Conservation (phyloP, 2,329 filamentous ascomycete species). For the Teratosphaeria pseudoeucalypti region DNA sequence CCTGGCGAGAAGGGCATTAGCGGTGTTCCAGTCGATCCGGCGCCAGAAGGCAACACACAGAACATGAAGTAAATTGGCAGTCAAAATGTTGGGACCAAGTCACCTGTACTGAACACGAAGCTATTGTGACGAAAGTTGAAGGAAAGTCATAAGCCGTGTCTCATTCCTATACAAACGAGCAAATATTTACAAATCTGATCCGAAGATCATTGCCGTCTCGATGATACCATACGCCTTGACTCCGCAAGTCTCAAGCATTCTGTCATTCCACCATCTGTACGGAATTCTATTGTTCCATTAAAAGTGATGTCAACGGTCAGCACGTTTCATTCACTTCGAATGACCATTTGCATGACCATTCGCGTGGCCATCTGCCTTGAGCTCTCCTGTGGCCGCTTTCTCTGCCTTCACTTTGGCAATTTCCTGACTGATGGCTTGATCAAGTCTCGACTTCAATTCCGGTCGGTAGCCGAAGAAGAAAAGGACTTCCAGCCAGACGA, state of each 20-base stretch:
- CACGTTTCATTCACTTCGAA: not conserved
- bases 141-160: not conserved
- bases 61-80: constrained; percentile 15
- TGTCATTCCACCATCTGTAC: not conserved
- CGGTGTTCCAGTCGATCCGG: constrained; percentile 18
- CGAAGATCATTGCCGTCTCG: too few species aligned
- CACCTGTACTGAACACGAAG: not conserved
- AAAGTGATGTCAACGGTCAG: too few species aligned
- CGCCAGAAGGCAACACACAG: constrained; percentile 10
- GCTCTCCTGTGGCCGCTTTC: constrained; percentile 37
- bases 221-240: not conserved
- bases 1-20: constrained; percentile 27
- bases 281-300: not conserved
- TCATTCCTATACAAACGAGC: not conserved
- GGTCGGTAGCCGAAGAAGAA: constrained; percentile 86
- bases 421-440: constrained; percentile 64
- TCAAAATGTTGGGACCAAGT: not conserved
- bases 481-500: constrained; percentile 91
- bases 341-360: constrained; percentile 3
- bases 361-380: constrained; percentile 12
- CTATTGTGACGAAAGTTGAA: not conserved
- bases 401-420: constrained; percentile 60
- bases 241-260: not conserved
- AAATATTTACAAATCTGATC: not conserved
- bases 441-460: constrained; percentile 71